A percentile compares a stretch with the other conserved stretches of the same genome.
phyloP scores from a whole-genome alignment of 768 basidiomycete genomes.

The Trametes villosa region DNA sequence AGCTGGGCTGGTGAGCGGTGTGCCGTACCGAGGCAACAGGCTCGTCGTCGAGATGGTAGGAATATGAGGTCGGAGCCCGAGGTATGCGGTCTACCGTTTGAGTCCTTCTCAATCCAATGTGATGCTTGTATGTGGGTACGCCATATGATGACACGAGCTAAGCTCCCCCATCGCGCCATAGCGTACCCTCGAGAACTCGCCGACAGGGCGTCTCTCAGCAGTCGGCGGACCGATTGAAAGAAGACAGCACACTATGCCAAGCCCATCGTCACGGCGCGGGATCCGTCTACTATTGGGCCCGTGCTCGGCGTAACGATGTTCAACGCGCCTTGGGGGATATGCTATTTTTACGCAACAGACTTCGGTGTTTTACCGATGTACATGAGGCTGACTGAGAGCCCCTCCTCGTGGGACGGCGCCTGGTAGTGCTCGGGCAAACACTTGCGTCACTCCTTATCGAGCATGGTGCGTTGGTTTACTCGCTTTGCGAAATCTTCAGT shows the following conservation, averaged over 20 bases:
- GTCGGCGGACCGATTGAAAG: no score
- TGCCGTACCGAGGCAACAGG: not conserved
- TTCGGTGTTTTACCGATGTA: constrained; percentile 14
- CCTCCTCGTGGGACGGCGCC: not conserved
- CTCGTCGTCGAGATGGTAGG: not conserved
- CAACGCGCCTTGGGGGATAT: not conserved
- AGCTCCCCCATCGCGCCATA: no score
- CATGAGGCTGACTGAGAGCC: not conserved
- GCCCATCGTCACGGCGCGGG: not conserved
- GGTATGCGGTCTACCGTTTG: no score
- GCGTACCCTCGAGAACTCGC: no score
- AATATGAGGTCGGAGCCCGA: not conserved
- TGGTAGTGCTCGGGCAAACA: not conserved
- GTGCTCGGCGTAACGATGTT: not conserved
- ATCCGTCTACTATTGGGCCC: not conserved
- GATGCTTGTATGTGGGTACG: no score
- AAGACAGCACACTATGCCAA: not conserved
- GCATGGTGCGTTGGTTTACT: no score
- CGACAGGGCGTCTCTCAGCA: no score
- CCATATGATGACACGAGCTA: no score
- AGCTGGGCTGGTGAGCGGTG: constrained; percentile 43
- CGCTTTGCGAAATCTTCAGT: no score
- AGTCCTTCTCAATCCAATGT: no score
- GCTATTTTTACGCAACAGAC: constrained; percentile 7
- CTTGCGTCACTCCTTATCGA: no score